These are phyloP conservation scores for Blastobotrys raffinosifermentans DNA, from an alignment of 1,139 yeast species.

Conservation along the genomic window DNA sequence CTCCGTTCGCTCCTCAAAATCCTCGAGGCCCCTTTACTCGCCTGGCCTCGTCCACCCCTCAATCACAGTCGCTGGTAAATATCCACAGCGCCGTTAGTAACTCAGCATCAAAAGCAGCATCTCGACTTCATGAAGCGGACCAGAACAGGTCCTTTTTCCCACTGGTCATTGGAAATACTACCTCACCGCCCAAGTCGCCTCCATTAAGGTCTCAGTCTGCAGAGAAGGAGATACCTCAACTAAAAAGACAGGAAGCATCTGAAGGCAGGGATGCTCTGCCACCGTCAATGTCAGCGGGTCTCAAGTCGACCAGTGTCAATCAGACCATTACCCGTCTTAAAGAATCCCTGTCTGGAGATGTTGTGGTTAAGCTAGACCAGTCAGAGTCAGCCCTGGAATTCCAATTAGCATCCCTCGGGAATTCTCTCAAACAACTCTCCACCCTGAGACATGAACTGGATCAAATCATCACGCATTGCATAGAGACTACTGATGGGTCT, in stretches of 20 bases:
- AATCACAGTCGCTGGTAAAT: no score
- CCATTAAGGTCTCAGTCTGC: no score
- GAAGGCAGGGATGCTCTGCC: no score
- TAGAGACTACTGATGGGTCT: constrained; percentile 13
- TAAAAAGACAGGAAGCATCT: no score
- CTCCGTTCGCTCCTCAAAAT: not conserved
- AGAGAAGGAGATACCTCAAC: no score
- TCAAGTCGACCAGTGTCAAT: constrained; percentile 6
- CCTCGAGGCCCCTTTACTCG: no score
- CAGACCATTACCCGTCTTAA: constrained; percentile 17
- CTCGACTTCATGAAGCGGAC: constrained; percentile 1
- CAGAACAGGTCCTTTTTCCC: not conserved
- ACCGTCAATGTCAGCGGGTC: no score
- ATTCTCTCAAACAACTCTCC: constrained; percentile 17
- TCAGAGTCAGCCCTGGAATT: constrained; percentile 14
- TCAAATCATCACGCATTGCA: constrained; percentile 13
- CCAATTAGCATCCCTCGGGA: constrained; percentile 16
- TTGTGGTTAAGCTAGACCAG: constrained; percentile 18
- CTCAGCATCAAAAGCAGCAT: constrained; percentile 1
- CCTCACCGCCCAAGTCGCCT: no score
- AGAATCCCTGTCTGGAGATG: constrained; percentile 18
- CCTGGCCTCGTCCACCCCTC: no score
- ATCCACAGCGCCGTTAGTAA: no score
- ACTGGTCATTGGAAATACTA: no score
- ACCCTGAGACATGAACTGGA: constrained; percentile 15